Percentiles rank a stretch among this genome's conserved stretches.
Evolutionary conservation across 2,329 filamentous ascomycete species (phyloP).

Genomic region (Fonsecaea multimorphosa): DNA sequence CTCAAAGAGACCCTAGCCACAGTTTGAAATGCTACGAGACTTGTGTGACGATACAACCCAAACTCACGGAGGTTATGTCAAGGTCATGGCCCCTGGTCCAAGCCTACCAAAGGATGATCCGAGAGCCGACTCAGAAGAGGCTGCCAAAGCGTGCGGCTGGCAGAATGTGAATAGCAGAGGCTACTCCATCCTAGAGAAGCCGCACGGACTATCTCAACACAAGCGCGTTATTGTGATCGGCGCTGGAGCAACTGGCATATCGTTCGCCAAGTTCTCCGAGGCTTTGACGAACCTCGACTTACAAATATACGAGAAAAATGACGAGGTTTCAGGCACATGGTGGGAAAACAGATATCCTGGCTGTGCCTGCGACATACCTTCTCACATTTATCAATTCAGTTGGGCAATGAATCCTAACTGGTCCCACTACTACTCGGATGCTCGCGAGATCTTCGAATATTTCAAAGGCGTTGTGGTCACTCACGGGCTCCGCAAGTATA

Average conservation of each 20-base stretch:
- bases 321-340: constrained; percentile 50
- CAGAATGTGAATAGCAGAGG: background rate
- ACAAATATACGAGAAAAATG: constrained; percentile 51
- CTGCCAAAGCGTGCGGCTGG: background rate
- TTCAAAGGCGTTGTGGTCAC: constrained; percentile 18
- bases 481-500: constrained; percentile 37
- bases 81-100: background rate
- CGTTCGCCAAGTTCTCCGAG: constrained; percentile 1
- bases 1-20: background rate
- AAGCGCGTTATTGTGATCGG: constrained; percentile 4
- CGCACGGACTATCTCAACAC: background rate
- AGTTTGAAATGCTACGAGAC: background rate
- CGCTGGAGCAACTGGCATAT: background rate
- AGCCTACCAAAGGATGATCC: background rate
- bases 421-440: constrained; percentile 35
- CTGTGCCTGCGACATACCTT: constrained; percentile 66
- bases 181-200: constrained; percentile 5
- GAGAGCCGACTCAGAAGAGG: constrained; percentile 1
- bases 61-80: background rate
- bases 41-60: background rate
- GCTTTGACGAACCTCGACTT: constrained; percentile 2
- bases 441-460: constrained; percentile 31
- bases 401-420: constrained; percentile 53
- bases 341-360: constrained; percentile 52
- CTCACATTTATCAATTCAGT: constrained; percentile 51